Evolutionary conservation across 1,139 yeast species (phyloP), one percentile per base, ranked within the genome.

Genomic region (Protomyces gravidus): DNA sequence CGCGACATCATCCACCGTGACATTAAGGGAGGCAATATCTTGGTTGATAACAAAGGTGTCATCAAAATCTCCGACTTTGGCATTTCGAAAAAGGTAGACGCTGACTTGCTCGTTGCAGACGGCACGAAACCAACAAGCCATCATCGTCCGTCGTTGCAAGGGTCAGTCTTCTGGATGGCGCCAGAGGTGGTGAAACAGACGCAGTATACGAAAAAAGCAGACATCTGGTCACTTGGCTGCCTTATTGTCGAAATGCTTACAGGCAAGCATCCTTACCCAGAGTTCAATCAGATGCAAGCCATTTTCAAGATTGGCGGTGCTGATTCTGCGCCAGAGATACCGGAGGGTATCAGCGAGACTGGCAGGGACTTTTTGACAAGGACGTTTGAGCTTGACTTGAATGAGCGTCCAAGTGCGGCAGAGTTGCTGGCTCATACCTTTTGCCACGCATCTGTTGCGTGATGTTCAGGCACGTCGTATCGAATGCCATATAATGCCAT

Each of bases 131-230:
- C 62, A 2, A 25, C 30, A n/a, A 76, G 78, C 26, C 83, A 87
- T 66, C 36, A 30, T 30, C 78, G 96, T 51, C 92, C 89, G 0
- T 88, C 96, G 0, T 72, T 90, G 51, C 97, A 89, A 73, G 97
- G 97, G 0, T 87, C 95, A 5, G 95, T 89, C 0, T 90, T 85
- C 69, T 90, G 97, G 97, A 90, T 90, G 97, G 96, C 97, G 0
- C 97, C 97, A 0, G 97, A 90, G 70, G 96, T 90, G 13, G 96
- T 89, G 13, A 87, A 88, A 68, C 96, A 89, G 69, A 84, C 89
- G 1, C 87, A 92, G 0, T 87, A 89, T 62, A 89, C 96, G 3
- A 82, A 86, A 55, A 88, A 87, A 69, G 95, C 95, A 0, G 97
- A 90, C 70, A 89, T 90, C 30, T 90, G 97, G 97, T 87, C 96